Evolutionary conservation across 352 stramenopile species (phyloP).

Genomic region (Globisporangium irregulare): DNA sequence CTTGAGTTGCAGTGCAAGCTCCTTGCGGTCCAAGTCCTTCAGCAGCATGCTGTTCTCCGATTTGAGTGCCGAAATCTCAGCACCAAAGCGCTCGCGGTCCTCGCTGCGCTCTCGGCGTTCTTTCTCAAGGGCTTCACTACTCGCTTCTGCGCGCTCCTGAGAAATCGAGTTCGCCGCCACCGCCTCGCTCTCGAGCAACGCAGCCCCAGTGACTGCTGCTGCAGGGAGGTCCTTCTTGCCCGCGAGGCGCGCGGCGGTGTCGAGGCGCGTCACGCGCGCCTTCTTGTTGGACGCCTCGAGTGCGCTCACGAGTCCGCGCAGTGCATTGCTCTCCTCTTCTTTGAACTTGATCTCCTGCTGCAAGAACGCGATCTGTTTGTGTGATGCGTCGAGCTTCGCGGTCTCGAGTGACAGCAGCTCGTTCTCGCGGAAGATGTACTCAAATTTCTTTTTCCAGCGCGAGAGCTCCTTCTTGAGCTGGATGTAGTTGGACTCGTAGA

Average conservation of each 20-base stretch:
- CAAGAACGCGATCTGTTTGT: constrained; percentile 82
- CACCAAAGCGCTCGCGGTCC: constrained; percentile 43
- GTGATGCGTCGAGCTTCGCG: constrained; percentile 76
- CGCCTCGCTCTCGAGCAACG: constrained; percentile 32
- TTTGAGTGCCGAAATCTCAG: constrained; percentile 63
- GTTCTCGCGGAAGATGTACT: constrained; percentile 86
- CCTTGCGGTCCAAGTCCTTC: constrained; percentile 74
- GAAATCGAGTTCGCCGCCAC: constrained; percentile 9
- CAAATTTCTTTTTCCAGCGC: constrained; percentile 87
- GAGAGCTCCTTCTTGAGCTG: constrained; percentile 70
- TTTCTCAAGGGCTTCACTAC: constrained; percentile 32
- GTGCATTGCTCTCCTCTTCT: constrained; percentile 71
- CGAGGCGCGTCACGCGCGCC: constrained; percentile 58
- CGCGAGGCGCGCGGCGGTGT: constrained; percentile 39
- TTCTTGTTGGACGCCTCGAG: constrained; percentile 84
- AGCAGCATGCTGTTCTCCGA: constrained; percentile 68
- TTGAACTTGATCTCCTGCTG: constrained; percentile 87
- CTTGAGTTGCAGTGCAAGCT: constrained; percentile 51
- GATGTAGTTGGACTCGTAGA: constrained; percentile 81
- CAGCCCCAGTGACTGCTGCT: constrained; percentile 22
- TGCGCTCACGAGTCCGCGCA: constrained; percentile 67
- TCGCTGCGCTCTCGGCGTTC: constrained; percentile 35
- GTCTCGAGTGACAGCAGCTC: constrained; percentile 81
- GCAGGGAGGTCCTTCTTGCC: constrained; percentile 24
- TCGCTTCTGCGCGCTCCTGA: constrained; percentile 11